Conservation (phyloP, 2,329 filamentous ascomycete genomes). For the Pseudogymnoascus sp. region DNA sequence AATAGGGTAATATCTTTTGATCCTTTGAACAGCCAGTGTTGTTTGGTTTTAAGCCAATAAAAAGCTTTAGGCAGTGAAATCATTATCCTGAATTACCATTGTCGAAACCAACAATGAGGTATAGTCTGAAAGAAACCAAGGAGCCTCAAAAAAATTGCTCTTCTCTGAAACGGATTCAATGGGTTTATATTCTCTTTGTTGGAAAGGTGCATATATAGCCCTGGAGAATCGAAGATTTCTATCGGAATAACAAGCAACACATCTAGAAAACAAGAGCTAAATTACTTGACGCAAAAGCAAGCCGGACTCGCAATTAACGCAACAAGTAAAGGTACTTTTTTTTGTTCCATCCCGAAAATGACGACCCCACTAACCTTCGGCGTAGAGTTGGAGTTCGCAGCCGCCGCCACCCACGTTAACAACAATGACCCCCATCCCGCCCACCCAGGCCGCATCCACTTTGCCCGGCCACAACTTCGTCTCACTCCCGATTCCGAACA, state of each 20-base stretch:
- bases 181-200: not conserved
- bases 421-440: not conserved
- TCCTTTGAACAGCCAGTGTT: not conserved
- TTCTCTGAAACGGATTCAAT: not conserved
- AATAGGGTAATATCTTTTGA: not conserved
- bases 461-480: not conserved
- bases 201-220: not conserved
- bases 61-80: not conserved
- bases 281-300: not conserved
- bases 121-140: not conserved
- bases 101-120: not conserved
- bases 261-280: not conserved
- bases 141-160: not conserved
- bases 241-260: not conserved
- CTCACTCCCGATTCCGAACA: not conserved
- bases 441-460: not conserved
- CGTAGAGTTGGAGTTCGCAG: slow-evolving; percentile 21
- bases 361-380: slow-evolving; percentile 19
- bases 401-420: not conserved
- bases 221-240: not conserved
- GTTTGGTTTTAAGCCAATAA: not conserved
- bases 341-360: not conserved
- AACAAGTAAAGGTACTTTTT: not conserved
- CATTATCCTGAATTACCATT: not conserved
- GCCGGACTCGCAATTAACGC: not conserved